Evolutionary conservation across 73 alveolate species (phyloP).

Genomic region (Paramecium pentaurelia): DNA sequence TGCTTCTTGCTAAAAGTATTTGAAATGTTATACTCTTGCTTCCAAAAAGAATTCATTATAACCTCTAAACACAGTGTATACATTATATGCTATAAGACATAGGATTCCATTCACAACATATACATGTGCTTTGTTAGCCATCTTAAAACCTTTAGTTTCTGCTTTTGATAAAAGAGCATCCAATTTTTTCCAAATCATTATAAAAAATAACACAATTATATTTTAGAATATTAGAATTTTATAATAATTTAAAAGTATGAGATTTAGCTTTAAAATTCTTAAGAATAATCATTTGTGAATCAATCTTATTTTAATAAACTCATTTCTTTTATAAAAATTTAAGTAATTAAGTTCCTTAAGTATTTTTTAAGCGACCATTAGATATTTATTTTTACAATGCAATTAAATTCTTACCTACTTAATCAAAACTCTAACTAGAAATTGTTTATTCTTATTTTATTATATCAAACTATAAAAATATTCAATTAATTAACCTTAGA

Average conservation of each 20-base stretch:
- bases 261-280: not conserved
- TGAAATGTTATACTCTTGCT: slow-evolving; percentile 50
- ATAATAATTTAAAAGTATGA: not conserved
- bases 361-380: not conserved
- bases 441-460: not conserved
- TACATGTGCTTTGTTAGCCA: slow-evolving; percentile 53
- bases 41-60: slow-evolving; percentile 58
- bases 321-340: not conserved
- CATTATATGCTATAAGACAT: slow-evolving; percentile 24
- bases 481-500: not conserved
- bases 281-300: not conserved
- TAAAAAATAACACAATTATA: not conserved
- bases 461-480: not conserved
- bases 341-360: not conserved
- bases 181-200: slow-evolving; percentile 54
- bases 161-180: slow-evolving; percentile 54
- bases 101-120: slow-evolving; percentile 43
- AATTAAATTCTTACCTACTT: not conserved
- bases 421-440: not conserved
- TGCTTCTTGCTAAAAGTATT: not conserved
- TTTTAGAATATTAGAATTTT: not conserved
- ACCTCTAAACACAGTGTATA: slow-evolving; percentile 45
- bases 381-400: not conserved
- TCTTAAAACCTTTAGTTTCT: slow-evolving; percentile 53
- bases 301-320: not conserved